A percentile compares a stretch with the other conserved stretches of the same genome.
These are phyloP conservation scores for Misopates orontium DNA, from an alignment of 257 asterid genomes.

Conservation along the genomic window DNA sequence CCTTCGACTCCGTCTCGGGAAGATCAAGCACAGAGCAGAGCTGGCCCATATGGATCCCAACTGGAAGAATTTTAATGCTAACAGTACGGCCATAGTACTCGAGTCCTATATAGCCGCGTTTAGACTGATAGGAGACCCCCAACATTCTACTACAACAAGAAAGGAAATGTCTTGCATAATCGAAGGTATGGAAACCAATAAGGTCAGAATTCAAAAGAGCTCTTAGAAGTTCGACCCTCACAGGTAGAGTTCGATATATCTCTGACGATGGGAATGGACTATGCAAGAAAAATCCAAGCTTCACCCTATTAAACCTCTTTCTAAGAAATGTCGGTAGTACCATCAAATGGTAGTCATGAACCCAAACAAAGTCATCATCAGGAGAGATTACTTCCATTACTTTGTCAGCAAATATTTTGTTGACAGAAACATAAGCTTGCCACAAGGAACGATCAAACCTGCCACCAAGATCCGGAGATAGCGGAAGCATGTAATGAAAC, in stretches of 20 bases:
- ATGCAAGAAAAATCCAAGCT: conserved; percentile 84
- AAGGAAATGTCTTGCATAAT: conserved; percentile 80
- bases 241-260: conserved; percentile 81
- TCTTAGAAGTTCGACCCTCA: conserved; percentile 66
- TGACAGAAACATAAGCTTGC: conserved; percentile 90
- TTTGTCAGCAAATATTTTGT: conserved; percentile 85
- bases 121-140: conserved; percentile 76
- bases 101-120: conserved; percentile 78
- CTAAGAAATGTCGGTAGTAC: conserved; percentile 80
- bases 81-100: conserved; percentile 89
- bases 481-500: conserved; percentile 92
- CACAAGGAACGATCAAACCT: conserved; percentile 77
- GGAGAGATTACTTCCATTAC: conserved; percentile 90
- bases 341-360: conserved; percentile 89
- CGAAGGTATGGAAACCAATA: conserved; percentile 82
- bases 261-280: conserved; percentile 88
- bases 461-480: conserved; percentile 89
- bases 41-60: conserved; percentile 81
- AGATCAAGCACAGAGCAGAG: conserved; percentile 64
- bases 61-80: conserved; percentile 80
- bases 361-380: conserved; percentile 88
- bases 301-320: conserved; percentile 79
- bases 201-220: conserved; percentile 86
- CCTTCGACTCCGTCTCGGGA: conserved; percentile 65
- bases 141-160: conserved; percentile 88